Conservation (phyloP, 805 yeast genomes). For the Candida vaughaniae region DNA sequence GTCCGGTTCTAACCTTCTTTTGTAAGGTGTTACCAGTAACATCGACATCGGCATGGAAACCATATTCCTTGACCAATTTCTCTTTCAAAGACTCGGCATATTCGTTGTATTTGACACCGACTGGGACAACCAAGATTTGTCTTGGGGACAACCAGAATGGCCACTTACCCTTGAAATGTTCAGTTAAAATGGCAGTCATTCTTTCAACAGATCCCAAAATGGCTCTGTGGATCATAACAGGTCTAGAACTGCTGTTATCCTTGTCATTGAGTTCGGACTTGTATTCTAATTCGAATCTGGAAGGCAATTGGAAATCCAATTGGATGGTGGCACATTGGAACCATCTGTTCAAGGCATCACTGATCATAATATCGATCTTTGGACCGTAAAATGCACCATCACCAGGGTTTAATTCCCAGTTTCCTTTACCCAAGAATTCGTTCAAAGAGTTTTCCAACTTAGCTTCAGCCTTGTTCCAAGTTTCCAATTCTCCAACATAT, state of each 20-base stretch:
- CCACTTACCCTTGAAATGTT: constrained; percentile 99
- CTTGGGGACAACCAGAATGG: constrained; percentile 99
- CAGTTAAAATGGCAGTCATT: constrained; percentile 97
- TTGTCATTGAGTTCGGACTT: constrained; percentile 60
- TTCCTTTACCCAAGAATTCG: constrained; percentile 71
- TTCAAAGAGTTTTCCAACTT: constrained; percentile 81
- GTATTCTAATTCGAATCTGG: constrained; percentile 87
- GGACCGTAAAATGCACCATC: constrained; percentile 98
- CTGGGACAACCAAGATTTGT: constrained; percentile 94
- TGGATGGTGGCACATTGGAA: constrained; percentile 99
- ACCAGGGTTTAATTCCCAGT: constrained; percentile 94
- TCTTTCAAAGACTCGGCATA: constrained; percentile 84
- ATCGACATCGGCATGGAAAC: constrained; percentile 92
- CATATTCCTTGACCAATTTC: constrained; percentile 59
- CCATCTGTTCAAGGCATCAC: constrained; percentile 95
- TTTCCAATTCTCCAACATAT: constrained; percentile 88
- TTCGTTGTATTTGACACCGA: constrained; percentile 88
- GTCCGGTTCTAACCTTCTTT: constrained; percentile 98
- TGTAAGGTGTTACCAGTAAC: constrained; percentile 93
- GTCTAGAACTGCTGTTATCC: constrained; percentile 66
- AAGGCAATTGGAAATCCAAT: constrained; percentile 97
- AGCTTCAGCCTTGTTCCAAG: constrained; percentile 90
- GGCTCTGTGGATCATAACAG: constrained; percentile 99
- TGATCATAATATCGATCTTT: constrained; percentile 93
- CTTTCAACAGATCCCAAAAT: constrained; percentile 97